Evolutionary conservation across 1,284 basidiomycete species (phyloP), one percentile per base, ranked within the genome.

Genomic region (Amylostereum areolatum): DNA sequence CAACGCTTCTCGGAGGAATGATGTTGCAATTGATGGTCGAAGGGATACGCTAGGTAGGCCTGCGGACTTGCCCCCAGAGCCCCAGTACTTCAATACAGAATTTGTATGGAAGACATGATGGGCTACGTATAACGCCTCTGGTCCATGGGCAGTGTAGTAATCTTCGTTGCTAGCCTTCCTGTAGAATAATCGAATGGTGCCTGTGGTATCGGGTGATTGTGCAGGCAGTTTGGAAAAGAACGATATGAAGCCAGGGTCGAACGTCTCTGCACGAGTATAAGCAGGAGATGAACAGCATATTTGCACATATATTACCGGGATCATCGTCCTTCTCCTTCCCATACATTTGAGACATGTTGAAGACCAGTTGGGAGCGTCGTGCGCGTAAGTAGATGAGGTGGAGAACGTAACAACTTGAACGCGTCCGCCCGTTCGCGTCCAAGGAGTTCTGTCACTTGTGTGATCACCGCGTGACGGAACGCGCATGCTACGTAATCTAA

Each of bases 71-170:
- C 79, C 80, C 2, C 81, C 80, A 0, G 66, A 59, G 7, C 90
- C 91, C 40, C 92, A 78, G 60, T 88, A 85, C 66, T 92, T 90
- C 67, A 96, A 73, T 49, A 94, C 89, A 0, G 88, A 84, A 59
- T 90, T 86, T 1, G 92, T 95, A 52, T 82, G 85, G 66, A 85
- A 96, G 50, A 96, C 85, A 59, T 91, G 76, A 33, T 85, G 78
- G 3, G 95, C 95, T 55, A 97, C 84, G 60, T 86, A 92, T 36
- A 84, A 71, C 1, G 96, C 97, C 65, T 98, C 96, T 4, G 83
- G 70, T 0, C 93, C 95, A 61, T 98, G 93, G 0, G 85, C 87
- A 10, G 86, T 85, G 69, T 92, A 98, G 70, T 85, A 98, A 24
- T 93, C 87, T 58, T 83, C 75, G 35, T 39, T 63, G 61, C 28